Percentiles rank a stretch among this genome's conserved stretches.
These are phyloP conservation scores for Calophaca sinica DNA, from an alignment of 306 rosid species.

Conservation along the genomic window DNA sequence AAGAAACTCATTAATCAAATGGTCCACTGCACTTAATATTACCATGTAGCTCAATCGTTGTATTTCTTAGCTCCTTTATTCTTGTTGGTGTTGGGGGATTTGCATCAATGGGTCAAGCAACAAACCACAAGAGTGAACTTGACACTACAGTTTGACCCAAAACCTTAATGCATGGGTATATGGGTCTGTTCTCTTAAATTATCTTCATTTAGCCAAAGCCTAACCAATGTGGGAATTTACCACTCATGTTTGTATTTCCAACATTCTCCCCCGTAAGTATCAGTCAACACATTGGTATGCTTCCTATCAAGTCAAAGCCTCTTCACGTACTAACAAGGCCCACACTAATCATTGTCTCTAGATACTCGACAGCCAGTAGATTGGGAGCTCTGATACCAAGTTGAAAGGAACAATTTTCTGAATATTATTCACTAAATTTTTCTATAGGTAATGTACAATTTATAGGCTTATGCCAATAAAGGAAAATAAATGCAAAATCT, in stretches of 20 bases:
- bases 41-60: constrained; percentile 1
- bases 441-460: too few species aligned
- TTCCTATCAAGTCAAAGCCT: background rate
- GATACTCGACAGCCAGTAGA: background rate
- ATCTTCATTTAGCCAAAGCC: background rate
- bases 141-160: background rate
- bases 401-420: background rate
- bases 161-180: background rate
- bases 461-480: too few species aligned
- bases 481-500: background rate
- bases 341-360: background rate
- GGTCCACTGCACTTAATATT: constrained; percentile 5
- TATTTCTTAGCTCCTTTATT: constrained; percentile 6
- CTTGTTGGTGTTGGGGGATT: background rate
- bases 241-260: background rate
- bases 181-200: too few species aligned
- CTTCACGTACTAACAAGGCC: background rate
- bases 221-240: background rate
- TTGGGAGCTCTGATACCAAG: background rate
- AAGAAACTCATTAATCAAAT: background rate
- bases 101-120: background rate
- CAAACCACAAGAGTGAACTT: background rate
- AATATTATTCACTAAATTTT: background rate
- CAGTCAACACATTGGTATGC: too few species aligned
- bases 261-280: background rate